phyloP scores from a whole-genome alignment of 1,139 yeast genomes.

The Geotrichum citri-aurantii region DNA sequence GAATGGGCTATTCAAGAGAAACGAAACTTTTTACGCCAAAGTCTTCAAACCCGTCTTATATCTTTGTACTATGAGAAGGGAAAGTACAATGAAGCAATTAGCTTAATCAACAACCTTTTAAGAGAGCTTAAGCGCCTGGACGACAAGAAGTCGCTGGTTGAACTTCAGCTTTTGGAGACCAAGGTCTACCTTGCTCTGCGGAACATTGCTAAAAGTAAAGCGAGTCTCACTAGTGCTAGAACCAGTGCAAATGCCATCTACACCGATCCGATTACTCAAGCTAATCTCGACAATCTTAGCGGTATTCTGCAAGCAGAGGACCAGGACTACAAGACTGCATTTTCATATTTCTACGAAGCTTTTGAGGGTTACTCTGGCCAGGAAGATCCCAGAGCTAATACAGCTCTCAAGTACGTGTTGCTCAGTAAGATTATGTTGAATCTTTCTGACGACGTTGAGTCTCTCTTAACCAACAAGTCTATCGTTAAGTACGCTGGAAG shows the following conservation, averaged over 20 bases:
- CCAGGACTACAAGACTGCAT: constrained; percentile 93
- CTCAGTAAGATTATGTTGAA: constrained; percentile 91
- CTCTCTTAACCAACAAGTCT: constrained; percentile 69
- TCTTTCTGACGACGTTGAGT: constrained; percentile 76
- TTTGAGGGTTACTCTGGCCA: constrained; percentile 74
- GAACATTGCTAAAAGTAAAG: constrained; percentile 87
- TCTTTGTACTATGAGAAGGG: constrained; percentile 62
- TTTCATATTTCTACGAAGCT: constrained; percentile 89
- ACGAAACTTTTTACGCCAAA: constrained; percentile 82
- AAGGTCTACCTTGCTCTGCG: constrained; percentile 87
- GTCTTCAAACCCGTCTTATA: constrained; percentile 78
- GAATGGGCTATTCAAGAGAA: constrained; percentile 83
- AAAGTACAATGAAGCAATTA: constrained; percentile 63
- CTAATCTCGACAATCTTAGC: constrained; percentile 90
- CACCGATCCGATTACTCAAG: constrained; percentile 91
- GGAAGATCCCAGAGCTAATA: constrained; percentile 59
- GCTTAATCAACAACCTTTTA: constrained; percentile 64
- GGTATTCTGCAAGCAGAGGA: constrained; percentile 97
- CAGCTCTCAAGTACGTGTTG: constrained; percentile 84
- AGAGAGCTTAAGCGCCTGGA: constrained; percentile 88
- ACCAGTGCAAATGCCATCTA: constrained; percentile 94
- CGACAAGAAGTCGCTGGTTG: constrained; percentile 91
- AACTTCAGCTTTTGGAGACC: constrained; percentile 87
- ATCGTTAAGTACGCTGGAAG: constrained; percentile 74
- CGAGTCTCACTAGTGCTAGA: constrained; percentile 90